Conservation (phyloP, 1,139 yeast genomes). For the Debaryomyces sp. region DNA sequence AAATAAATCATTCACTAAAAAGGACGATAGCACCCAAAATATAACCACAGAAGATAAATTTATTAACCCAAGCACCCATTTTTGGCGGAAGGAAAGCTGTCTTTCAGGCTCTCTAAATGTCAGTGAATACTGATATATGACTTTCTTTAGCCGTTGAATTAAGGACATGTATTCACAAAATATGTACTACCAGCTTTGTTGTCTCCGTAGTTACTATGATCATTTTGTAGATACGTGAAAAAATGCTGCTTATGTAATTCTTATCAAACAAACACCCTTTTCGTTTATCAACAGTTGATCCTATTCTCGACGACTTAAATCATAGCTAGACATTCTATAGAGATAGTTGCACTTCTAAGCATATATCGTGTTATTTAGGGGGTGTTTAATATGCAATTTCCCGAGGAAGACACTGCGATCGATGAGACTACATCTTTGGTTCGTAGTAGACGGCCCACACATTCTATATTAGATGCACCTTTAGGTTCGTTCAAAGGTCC, state of each 20-base stretch:
- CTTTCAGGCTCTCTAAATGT: conserved; percentile 12
- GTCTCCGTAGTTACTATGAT: background rate
- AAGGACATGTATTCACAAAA: conserved; percentile 2
- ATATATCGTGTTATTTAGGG: background rate
- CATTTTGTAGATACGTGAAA: background rate
- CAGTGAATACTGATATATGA: background rate
- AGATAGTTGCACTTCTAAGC: background rate
- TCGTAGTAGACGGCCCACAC: conserved; percentile 27
- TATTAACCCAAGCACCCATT: conserved; percentile 77
- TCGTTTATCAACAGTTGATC: background rate
- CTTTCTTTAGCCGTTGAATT: background rate
- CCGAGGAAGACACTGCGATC: conserved; percentile 4
- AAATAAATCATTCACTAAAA: conserved; percentile 71
- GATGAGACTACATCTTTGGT: conserved; percentile 24
- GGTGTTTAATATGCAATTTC: background rate
- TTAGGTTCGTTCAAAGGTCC: conserved; percentile 52
- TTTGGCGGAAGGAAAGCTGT: conserved; percentile 33
- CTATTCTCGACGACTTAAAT: background rate
- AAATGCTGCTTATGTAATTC: background rate
- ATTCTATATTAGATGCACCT: conserved; percentile 39
- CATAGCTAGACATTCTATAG: background rate
- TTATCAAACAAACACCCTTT: background rate
- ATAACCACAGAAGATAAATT: conserved; percentile 74
- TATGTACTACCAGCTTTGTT: background rate
- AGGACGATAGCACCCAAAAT: conserved; percentile 88